These are phyloP conservation scores for Hibiscus mutabilis DNA, from an alignment of 345 rosid genomes.

Conservation along the genomic window DNA sequence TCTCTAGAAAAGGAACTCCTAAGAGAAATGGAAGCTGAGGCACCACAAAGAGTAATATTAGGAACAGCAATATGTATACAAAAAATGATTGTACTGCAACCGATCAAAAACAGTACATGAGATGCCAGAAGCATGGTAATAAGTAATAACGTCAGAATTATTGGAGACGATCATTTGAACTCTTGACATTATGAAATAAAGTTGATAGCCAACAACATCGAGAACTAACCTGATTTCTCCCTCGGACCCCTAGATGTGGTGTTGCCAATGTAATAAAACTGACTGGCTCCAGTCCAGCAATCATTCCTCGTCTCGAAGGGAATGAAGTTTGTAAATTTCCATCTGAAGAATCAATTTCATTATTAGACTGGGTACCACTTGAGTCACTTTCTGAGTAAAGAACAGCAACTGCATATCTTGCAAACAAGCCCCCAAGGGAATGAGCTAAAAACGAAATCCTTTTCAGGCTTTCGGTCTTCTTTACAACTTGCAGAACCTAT, in stretches of 20 bases:
- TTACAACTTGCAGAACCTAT: slow-evolving; percentile 69
- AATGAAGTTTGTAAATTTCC: slow-evolving; percentile 22
- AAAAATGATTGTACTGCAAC: not conserved
- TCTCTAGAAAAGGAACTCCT: slow-evolving; percentile 81
- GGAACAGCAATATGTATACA: not conserved
- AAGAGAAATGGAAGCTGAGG: slow-evolving; percentile 85
- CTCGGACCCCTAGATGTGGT: slow-evolving; percentile 98
- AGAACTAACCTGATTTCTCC: slow-evolving; percentile 85
- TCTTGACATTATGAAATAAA: not conserved
- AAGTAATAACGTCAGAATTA: not conserved
- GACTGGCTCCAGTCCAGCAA: slow-evolving; percentile 88
- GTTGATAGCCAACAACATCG: slow-evolving; percentile 5
- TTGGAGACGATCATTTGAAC: not conserved
- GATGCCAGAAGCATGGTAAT: not conserved
- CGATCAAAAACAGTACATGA: not conserved
- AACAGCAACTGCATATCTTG: slow-evolving; percentile 74
- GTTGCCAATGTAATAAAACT: slow-evolving; percentile 95
- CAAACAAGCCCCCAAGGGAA: slow-evolving; percentile 97
- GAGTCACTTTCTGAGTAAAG: slow-evolving; percentile 49
- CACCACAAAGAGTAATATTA: slow-evolving; percentile 1
- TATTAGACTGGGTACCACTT: slow-evolving; percentile 22
- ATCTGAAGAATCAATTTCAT: slow-evolving; percentile 20
- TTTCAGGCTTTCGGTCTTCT: slow-evolving; percentile 61
- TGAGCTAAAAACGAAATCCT: slow-evolving; percentile 91
- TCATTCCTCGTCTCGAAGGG: slow-evolving; percentile 40